Evolutionary conservation across 2,329 filamentous ascomycete genomes (phyloP).

Genomic region (Ceratocystis colombiana): DNA sequence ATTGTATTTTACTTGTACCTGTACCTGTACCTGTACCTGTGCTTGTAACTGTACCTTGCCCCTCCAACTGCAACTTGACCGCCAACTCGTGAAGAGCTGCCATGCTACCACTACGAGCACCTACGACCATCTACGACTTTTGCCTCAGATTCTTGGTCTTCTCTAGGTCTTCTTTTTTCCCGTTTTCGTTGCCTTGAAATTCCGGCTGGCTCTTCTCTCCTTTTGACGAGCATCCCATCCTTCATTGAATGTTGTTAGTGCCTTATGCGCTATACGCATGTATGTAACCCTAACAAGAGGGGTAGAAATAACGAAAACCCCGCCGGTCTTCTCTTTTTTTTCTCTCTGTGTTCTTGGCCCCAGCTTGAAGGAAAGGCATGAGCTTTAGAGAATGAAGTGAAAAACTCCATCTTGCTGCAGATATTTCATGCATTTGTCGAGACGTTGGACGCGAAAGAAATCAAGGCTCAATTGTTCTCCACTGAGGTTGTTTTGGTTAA

Average conservation of each 20-base stretch:
- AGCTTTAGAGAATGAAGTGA: neutral
- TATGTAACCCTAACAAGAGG: constrained; percentile 10
- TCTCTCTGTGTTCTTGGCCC: too few species aligned
- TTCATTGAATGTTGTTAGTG: neutral
- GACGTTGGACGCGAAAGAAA: neutral
- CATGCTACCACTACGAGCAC: neutral
- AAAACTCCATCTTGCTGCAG: constrained; percentile 1
- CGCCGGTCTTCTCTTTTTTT: neutral
- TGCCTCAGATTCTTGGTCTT: too few species aligned
- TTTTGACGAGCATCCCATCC: constrained; percentile 1
- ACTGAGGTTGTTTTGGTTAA: neutral
- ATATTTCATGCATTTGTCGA: constrained; percentile 5
- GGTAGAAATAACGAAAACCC: neutral
- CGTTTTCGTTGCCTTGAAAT: neutral
- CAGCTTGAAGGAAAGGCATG: neutral
- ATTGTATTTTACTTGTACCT: too few species aligned
- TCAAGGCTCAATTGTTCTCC: neutral
- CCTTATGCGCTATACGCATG: neutral
- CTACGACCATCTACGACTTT: too few species aligned
- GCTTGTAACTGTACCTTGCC: neutral
- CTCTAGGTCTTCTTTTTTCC: neutral
- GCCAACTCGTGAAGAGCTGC: neutral
- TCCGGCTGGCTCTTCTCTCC: neutral
- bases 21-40: neutral
- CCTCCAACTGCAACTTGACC: neutral